Conservation (phyloP, 1,139 yeast genomes). For the Lodderomyces jiufengensis region DNA sequence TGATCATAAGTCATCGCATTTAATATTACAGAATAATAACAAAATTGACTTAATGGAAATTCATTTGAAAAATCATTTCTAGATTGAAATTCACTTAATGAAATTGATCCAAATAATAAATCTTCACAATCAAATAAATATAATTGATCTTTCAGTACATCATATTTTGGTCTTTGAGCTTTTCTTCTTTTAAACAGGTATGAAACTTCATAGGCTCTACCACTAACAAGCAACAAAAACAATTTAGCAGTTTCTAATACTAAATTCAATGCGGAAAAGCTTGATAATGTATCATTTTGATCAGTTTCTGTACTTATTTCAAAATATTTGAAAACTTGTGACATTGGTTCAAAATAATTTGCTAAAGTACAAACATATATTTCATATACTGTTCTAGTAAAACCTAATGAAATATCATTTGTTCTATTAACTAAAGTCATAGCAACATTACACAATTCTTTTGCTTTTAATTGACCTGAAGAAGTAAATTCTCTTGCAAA, state of each 20-base stretch:
- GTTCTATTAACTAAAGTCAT: constrained; percentile 35
- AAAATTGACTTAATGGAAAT: constrained; percentile 9
- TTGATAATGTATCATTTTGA: constrained; percentile 13
- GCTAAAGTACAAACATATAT: constrained; percentile 44
- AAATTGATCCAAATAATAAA: constrained; percentile 18
- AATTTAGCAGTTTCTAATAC: constrained; percentile 16
- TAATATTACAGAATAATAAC: constrained; percentile 11
- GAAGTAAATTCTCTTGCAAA: constrained; percentile 37
- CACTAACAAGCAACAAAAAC: constrained; percentile 17
- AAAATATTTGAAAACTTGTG: constrained; percentile 32
- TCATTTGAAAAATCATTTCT: constrained; percentile 6
- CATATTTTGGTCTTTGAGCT: not conserved
- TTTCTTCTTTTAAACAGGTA: constrained; percentile 3
- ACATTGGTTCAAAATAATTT: constrained; percentile 40
- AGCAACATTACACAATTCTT: constrained; percentile 34
- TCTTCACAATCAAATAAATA: constrained; percentile 13
- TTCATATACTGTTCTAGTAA: constrained; percentile 42
- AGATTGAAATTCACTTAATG: constrained; percentile 14
- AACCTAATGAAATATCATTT: constrained; percentile 32
- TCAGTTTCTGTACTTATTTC: constrained; percentile 16
- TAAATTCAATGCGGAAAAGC: constrained; percentile 13
- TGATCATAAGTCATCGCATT: constrained; percentile 11
- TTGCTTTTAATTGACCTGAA: constrained; percentile 23
- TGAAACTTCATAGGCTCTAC: constrained; percentile 8
- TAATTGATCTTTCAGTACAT: constrained; percentile 1